Evolutionary conservation across 1,284 basidiomycete genomes (phyloP), one percentile per base, ranked within the genome.

Genomic region (Rhodotorula sp.): DNA sequence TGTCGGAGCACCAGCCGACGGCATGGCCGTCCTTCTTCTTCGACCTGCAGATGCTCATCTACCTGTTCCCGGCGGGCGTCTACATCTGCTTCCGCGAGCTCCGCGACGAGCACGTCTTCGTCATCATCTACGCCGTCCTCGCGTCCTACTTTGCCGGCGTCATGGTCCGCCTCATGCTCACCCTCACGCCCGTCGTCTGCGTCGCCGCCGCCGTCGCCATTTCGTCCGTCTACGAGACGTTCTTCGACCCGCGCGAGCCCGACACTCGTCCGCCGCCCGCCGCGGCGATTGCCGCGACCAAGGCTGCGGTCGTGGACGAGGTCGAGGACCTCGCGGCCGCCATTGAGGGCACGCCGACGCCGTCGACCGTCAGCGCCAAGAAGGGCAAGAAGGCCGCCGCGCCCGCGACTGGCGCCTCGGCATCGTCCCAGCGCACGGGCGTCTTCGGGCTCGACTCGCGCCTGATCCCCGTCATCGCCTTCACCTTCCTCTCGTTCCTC

Each of bases 21-120:
- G 96, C 97, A 53, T 99, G 97, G 97, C 94, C 96, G 7, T 90
- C 96, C 4, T 99, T 99, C 88, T 99, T 97, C 86, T 98, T 97
- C 89, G 96, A 99, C 82, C 88, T 99, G 71, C 91, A 98, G 80
- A 91, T 97, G 87, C 90, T 99, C 81, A 91, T 99, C 78, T 97
- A 94, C 87, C 84, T 97, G 70, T 99, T 99, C 88, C 97, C 97
- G 8, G 96, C 93, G 42, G 97, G 97, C 72, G 92, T 99, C 60
- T 87, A 92, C 79, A 84, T 97, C 75, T 95, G 93, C 82, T 99
- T 99, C 91, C 88, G 88, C 74, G 87, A 96, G 80, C 85, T 99
- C 46, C 88, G 93, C 46, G 97, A 99, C 82, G 97, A 98, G 81
- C 97, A 99, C 80, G 86, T 99, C 77, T 99, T 99, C 82, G 92